Evolutionary conservation across 306 rosid species (phyloP).

Genomic region (Begonia masoniana): DNA sequence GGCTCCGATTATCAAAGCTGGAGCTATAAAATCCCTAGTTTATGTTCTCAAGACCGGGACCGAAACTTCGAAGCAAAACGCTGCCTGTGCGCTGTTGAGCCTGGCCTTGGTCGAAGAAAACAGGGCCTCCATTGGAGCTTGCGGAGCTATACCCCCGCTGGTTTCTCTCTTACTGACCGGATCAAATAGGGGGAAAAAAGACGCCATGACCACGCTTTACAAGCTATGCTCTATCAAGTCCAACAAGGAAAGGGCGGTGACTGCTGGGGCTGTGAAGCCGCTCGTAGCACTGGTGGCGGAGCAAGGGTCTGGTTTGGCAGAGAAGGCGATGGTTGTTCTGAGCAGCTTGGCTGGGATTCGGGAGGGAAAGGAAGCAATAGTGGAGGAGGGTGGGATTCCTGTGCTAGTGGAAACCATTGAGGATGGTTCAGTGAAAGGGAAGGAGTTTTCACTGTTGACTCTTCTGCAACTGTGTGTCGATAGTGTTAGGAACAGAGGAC

Average conservation of each 20-base stretch:
- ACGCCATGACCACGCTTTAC: constrained; percentile 60
- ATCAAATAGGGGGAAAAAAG: constrained; percentile 65
- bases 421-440: constrained; percentile 75
- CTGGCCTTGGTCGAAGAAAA: constrained; percentile 67
- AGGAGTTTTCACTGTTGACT: constrained; percentile 68
- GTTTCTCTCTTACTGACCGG: constrained; percentile 56
- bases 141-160: constrained; percentile 66
- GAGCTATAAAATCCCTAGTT: constrained; percentile 66
- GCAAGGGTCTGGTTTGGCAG: constrained; percentile 68
- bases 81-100: constrained; percentile 76
- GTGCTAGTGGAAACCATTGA: constrained; percentile 76
- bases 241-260: constrained; percentile 75
- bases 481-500: constrained; percentile 51
- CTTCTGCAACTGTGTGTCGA: constrained; percentile 61
- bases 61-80: constrained; percentile 77
- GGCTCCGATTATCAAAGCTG: constrained; percentile 49
- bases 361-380: constrained; percentile 66
- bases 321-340: constrained; percentile 88
- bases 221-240: constrained; percentile 65
- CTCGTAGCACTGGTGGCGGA: constrained; percentile 68
- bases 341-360: constrained; percentile 52
- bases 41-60: constrained; percentile 84
- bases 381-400: constrained; percentile 66
- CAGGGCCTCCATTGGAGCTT: constrained; percentile 64
- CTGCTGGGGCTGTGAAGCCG: constrained; percentile 75